These are phyloP conservation scores for Microbotryum lychnidis-dioicae DNA, from an alignment of 1,284 basidiomycete species.

Conservation along the genomic window DNA sequence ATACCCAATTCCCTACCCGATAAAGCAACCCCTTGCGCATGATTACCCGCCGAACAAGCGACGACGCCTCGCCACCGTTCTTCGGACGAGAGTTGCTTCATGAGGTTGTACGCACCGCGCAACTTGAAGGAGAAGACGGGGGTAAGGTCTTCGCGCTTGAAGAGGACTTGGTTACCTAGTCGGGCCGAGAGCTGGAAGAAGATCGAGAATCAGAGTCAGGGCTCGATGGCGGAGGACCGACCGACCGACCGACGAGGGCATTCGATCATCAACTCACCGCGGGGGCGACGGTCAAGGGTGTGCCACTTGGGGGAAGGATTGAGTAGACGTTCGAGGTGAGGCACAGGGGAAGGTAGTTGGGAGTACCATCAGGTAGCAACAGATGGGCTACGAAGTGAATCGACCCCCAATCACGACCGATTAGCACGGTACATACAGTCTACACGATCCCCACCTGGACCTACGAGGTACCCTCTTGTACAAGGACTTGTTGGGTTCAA, in stretches of 20 bases:
- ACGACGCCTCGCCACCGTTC: slow-evolving; percentile 96
- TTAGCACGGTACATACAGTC: neutral
- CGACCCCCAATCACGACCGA: neutral
- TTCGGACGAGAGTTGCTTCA: slow-evolving; percentile 78
- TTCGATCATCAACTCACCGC: slow-evolving; percentile 1
- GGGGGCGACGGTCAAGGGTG: slow-evolving; percentile 17
- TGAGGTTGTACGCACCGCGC: slow-evolving; percentile 96
- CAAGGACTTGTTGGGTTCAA: slow-evolving; percentile 9
- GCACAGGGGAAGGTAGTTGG: slow-evolving; percentile 28
- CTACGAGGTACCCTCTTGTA: slow-evolving; percentile 19
- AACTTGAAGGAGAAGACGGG: slow-evolving; percentile 99
- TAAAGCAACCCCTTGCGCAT: slow-evolving; percentile 96
- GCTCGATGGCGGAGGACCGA: neutral
- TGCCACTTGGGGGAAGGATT: slow-evolving; percentile 24
- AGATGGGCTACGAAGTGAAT: slow-evolving; percentile 19
- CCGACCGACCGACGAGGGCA: too few relatives aligned
- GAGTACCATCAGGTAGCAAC: slow-evolving; percentile 26
- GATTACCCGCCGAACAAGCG: slow-evolving; percentile 96
- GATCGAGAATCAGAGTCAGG: neutral
- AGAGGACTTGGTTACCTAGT: slow-evolving; percentile 85
- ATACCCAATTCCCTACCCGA: slow-evolving; percentile 78
- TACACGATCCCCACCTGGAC: neutral
- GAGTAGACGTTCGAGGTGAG: slow-evolving; percentile 27
- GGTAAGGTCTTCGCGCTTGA: slow-evolving; percentile 91
- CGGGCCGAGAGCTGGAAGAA: slow-evolving; percentile 60